Evolutionary conservation across 306 rosid genomes (phyloP).

Genomic region (Fragaria ananassa): DNA sequence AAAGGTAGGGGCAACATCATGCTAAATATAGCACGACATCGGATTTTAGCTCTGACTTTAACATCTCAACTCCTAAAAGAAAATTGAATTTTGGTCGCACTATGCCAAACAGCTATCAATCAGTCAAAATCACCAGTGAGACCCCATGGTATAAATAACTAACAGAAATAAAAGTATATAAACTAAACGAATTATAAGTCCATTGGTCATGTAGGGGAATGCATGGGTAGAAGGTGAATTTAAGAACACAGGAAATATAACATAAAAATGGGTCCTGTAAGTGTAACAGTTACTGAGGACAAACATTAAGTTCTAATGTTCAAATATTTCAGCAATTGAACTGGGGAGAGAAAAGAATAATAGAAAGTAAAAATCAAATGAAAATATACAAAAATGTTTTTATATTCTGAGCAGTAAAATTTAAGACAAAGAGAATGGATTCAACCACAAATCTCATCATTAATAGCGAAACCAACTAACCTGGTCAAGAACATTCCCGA

Average conservation of each 20-base stretch:
- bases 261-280: neutral
- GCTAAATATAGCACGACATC: neutral
- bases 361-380: neutral
- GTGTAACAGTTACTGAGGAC: neutral
- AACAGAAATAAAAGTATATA: neutral
- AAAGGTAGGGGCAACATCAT: neutral
- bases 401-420: neutral
- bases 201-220: neutral
- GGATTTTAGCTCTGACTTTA: neutral
- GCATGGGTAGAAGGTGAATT: neutral
- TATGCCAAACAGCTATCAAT: neutral
- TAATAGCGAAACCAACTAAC: constrained; percentile 41
- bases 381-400: neutral
- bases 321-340: neutral
- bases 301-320: neutral
- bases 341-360: neutral
- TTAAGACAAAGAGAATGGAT: neutral
- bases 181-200: neutral
- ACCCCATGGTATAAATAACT: neutral
- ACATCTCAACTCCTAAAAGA: neutral
- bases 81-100: neutral
- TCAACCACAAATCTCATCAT: constrained; percentile 1
- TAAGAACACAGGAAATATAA: neutral
- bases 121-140: neutral
- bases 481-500: constrained; percentile 91